Conservation (phyloP, 1,139 yeast genomes). For the Debaryomycetaceae sp. region DNA sequence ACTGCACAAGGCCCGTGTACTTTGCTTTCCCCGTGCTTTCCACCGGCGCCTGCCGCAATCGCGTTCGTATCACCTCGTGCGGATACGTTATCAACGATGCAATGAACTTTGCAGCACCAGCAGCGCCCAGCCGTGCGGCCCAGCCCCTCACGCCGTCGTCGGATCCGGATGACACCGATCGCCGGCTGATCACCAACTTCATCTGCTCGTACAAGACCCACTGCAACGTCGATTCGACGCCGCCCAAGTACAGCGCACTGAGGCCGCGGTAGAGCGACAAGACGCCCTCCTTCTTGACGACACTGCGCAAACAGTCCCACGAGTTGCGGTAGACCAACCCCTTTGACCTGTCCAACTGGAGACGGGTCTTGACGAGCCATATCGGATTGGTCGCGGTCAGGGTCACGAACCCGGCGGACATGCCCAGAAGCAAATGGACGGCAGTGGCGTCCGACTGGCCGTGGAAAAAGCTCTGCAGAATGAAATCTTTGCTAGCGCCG, state of each 20-base stretch:
- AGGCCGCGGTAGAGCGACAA: conserved; percentile 76
- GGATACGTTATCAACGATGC: conserved; percentile 94
- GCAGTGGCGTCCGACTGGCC: conserved; percentile 67
- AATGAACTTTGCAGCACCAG: conserved; percentile 89
- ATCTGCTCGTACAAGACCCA: conserved; percentile 97
- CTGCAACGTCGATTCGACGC: conserved; percentile 85
- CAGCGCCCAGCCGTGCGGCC: conserved; percentile 96
- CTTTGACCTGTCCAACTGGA: conserved; percentile 72
- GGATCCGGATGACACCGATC: conserved; percentile 44
- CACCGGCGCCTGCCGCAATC: conserved; percentile 88
- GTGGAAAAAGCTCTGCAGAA: conserved; percentile 52
- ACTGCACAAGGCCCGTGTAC: conserved; percentile 82
- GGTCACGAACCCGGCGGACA: conserved; percentile 87
- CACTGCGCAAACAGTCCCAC: conserved; percentile 69
- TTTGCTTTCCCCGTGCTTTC: conserved; percentile 67
- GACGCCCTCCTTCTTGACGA: conserved; percentile 68
- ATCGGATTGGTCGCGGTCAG: conserved; percentile 99
- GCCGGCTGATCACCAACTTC: conserved; percentile 57
- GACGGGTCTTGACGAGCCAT: conserved; percentile 91
- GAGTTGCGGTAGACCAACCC: conserved; percentile 68
- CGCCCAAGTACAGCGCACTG: conserved; percentile 90
- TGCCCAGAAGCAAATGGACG: conserved; percentile 84
- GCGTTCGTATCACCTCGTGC: conserved; percentile 92
- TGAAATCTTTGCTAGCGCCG: conserved; percentile 74
- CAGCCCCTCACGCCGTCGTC: conserved; percentile 71